Evolutionary conservation across 1,284 basidiomycete species (phyloP), one percentile per base, ranked within the genome.

Genomic region (Heterobasidion annosum): DNA sequence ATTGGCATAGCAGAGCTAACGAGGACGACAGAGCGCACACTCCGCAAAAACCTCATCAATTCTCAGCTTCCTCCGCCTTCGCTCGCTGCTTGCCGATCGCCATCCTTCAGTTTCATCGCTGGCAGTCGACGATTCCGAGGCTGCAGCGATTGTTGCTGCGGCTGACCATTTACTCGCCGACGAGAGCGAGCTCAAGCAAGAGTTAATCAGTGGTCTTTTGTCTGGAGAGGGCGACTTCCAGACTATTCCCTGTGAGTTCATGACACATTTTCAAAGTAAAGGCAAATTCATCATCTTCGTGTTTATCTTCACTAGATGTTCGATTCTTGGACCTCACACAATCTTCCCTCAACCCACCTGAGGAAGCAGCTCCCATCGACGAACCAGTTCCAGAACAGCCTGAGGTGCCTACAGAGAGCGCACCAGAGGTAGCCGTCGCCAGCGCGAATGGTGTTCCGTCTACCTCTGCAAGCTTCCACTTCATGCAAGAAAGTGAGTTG

Each of bases 401-500:
- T 16, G 25, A 25, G 25, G 65, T 59, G 1, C 62, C 62, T 12
- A 61, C 70, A 10, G 65, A 62, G 32, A 58, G 58, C 43, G 60
- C 62, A 48, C 59, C 61, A 43, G 54, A 55, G 25, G 58, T 44
- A 9, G 32, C 54, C 49, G 56, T 65, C 32, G 67, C 73, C 12
- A 62, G 62, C 18, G 25, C 25, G 4, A 25, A 25, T 25, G 76
- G 69, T 40, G 55, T 75, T 33, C 70, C 74, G 42, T 65, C 68
- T 42, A 62, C 68, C 16, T 72, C 82, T 0, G 74, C 74, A 52
- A 78, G 78, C 67, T 83, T 89, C 73, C 80, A 78, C 61, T 91
- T 90, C 67, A 84, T 91, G 71, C 81, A 87, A 67, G 84, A 77
- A 54, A 89, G 87, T 63, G 88, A 91, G 61, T 72, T 90, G 34